phyloP scores from a whole-genome alignment of 257 asterid genomes.

The Paraleonurus japonicus region DNA sequence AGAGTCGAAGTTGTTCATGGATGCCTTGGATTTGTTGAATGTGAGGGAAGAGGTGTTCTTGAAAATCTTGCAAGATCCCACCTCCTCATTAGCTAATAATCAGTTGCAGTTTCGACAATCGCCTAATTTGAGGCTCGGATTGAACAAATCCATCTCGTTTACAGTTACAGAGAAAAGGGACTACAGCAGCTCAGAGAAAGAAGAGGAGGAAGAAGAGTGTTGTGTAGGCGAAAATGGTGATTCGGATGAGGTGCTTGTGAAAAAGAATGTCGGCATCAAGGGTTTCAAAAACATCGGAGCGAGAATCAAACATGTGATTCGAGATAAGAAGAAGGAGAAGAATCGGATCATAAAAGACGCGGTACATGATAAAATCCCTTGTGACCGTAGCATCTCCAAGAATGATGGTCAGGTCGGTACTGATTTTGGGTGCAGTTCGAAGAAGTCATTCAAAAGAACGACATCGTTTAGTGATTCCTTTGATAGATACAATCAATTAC shows the following conservation, averaged over 20 bases:
- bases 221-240: conserved; percentile 14
- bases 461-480: conserved; percentile 55
- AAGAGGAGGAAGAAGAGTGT: conserved; percentile 16
- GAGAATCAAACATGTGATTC: conserved; percentile 57
- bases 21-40: conserved; percentile 70
- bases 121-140: conserved; percentile 34
- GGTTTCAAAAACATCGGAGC: conserved; percentile 62
- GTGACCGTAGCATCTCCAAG: conserved; percentile 40
- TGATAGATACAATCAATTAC: conserved; percentile 44
- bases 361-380: conserved; percentile 66
- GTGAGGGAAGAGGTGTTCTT: conserved; percentile 74
- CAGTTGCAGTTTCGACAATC: conserved; percentile 48
- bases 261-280: conserved; percentile 36
- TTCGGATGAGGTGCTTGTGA: conserved; percentile 24
- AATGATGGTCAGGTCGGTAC: conserved; percentile 22
- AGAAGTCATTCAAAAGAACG: conserved; percentile 38
- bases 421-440: conserved; percentile 16
- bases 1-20: conserved; percentile 69
- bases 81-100: conserved; percentile 41
- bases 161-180: conserved; percentile 29
- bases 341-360: conserved; percentile 74
- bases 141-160: conserved; percentile 63
- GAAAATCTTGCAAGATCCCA: conserved; percentile 67
- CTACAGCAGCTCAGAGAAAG: background rate
- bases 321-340: conserved; percentile 65